Evolutionary conservation across 257 asterid species (phyloP).

Genomic region (Leptodermis oblonga): DNA sequence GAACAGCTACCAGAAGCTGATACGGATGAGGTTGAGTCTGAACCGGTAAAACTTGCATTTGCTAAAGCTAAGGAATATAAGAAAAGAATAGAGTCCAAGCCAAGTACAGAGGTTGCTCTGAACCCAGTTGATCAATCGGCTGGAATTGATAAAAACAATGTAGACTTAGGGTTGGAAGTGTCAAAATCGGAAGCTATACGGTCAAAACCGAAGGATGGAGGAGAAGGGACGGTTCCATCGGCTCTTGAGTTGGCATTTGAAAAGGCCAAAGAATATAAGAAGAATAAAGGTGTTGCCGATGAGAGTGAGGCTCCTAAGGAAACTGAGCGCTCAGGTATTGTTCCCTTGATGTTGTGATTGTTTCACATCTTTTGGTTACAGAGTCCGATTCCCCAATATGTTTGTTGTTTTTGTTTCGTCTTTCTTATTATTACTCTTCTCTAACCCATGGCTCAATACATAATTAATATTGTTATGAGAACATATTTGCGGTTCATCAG

Average conservation of each 20-base stretch:
- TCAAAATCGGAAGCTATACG: no score
- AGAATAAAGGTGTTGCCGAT: slow-evolving; percentile 31
- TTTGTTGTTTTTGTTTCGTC: no score
- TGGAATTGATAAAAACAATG: slow-evolving; percentile 8
- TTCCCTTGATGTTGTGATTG: slow-evolving; percentile 1
- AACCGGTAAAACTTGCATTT: slow-evolving; percentile 60
- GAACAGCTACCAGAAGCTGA: slow-evolving; percentile 34
- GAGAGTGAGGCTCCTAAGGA: slow-evolving; percentile 7
- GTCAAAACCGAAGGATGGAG: slow-evolving; percentile 15
- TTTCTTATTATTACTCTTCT: not conserved
- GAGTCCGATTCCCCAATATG: not conserved
- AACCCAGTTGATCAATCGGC: slow-evolving; percentile 20
- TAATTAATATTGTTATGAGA: not conserved
- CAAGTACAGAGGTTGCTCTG: slow-evolving; percentile 21
- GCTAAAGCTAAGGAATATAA: slow-evolving; percentile 60
- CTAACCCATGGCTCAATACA: no score
- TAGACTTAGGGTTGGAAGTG: slow-evolving; percentile 9
- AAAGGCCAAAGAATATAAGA: slow-evolving; percentile 56
- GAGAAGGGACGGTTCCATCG: slow-evolving; percentile 32
- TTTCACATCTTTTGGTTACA: not conserved
- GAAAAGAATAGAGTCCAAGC: slow-evolving; percentile 29
- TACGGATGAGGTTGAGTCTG: slow-evolving; percentile 18
- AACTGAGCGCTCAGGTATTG: slow-evolving; percentile 41
- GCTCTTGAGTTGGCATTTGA: slow-evolving; percentile 46
- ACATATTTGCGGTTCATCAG: not conserved